Percentiles rank a stretch among this genome's conserved stretches.
Evolutionary conservation across 192 early-diverging fungal species (phyloP).

Genomic region (Anaeromyces robustus): DNA sequence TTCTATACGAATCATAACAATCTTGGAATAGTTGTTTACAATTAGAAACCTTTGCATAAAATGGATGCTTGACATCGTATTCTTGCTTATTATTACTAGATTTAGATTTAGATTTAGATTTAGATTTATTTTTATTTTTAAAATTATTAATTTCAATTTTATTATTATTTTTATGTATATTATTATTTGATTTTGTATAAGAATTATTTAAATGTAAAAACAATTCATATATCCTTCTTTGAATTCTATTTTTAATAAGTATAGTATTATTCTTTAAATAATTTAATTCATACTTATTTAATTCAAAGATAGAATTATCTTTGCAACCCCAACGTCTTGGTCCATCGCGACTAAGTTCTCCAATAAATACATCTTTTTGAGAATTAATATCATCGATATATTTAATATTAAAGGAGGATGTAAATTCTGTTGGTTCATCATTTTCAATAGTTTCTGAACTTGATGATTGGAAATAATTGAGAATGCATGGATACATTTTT

Average conservation of each 20-base stretch:
- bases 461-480: conserved; percentile 31
- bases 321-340: conserved; percentile 20
- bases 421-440: conserved; percentile 14
- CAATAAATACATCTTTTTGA: conserved; percentile 29
- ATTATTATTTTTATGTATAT: neutral
- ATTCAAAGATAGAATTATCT: neutral
- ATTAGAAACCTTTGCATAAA: conserved; percentile 41
- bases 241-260: neutral
- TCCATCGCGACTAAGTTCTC: conserved; percentile 26
- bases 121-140: neutral
- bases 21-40: conserved; percentile 52
- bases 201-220: conserved; percentile 2
- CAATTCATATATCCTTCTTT: neutral
- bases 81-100: neutral
- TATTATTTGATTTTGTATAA: neutral
- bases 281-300: neutral
- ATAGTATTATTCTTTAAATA: neutral
- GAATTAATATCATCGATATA: conserved; percentile 9
- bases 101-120: too few relatives aligned
- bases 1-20: conserved; percentile 4
- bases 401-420: conserved; percentile 21
- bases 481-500: conserved; percentile 58
- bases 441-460: neutral
- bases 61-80: conserved; percentile 83
- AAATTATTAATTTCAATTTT: neutral